phyloP scores from a whole-genome alignment of 2,329 filamentous ascomycete species.

The Aureobasidium sp. region DNA sequence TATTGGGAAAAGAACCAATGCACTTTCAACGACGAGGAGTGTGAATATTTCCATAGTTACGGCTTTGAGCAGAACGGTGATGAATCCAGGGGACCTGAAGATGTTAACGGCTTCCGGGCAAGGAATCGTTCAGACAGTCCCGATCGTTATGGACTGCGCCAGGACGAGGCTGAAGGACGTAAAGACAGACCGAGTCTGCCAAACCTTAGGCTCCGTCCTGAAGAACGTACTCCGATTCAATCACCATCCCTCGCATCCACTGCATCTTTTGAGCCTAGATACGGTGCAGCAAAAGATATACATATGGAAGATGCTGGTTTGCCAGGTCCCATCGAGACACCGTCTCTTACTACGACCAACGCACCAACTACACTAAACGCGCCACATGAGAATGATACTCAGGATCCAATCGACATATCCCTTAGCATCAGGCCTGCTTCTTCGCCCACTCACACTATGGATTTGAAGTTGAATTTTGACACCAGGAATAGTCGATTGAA shows the following conservation, averaged over 20 bases:
- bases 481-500: background rate
- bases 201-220: background rate
- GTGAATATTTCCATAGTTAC: slow-evolving; percentile 9
- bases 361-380: background rate
- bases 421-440: background rate
- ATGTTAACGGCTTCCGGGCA: background rate
- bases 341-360: too few species aligned
- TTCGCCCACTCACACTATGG: background rate
- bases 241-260: background rate
- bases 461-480: background rate
- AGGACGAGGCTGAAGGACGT: background rate
- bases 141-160: background rate
- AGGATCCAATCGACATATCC: background rate
- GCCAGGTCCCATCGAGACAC: background rate
- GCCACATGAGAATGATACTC: background rate
- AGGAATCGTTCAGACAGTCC: background rate
- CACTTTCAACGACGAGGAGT: slow-evolving; percentile 7
- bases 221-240: background rate
- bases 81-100: background rate
- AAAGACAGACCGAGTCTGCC: background rate
- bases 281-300: background rate
- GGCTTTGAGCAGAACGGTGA: background rate
- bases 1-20: slow-evolving; percentile 11
- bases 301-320: background rate
- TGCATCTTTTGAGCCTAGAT: background rate